phyloP scores from a whole-genome alignment of 2,329 filamentous ascomycete species.

The Diaporthe sp. region DNA sequence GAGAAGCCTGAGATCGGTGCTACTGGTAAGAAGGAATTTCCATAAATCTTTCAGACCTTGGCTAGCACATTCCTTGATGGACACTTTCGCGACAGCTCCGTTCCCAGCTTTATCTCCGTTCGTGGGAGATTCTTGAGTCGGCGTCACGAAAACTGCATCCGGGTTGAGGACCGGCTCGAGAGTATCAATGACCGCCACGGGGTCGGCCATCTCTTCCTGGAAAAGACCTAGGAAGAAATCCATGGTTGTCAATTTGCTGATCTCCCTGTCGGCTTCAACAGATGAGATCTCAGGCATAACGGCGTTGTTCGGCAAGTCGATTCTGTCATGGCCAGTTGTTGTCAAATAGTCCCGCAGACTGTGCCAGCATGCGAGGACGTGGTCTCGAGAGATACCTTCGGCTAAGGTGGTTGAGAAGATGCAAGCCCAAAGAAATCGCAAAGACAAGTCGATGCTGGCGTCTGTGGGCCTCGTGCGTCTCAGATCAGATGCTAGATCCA shows the following conservation, averaged over 20 bases:
- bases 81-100: constrained; percentile 44
- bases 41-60: constrained; percentile 81
- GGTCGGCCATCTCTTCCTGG: constrained; percentile 83
- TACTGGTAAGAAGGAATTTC: constrained; percentile 86
- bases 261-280: constrained; percentile 88
- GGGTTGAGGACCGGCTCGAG: constrained; percentile 93
- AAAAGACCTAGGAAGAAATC: constrained; percentile 96
- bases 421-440: constrained; percentile 71
- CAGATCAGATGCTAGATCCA: constrained; percentile 63
- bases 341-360: constrained; percentile 67
- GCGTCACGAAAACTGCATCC: constrained; percentile 63
- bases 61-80: constrained; percentile 66
- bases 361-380: constrained; percentile 71
- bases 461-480: constrained; percentile 54
- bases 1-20: constrained; percentile 85
- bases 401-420: constrained; percentile 67
- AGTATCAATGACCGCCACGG: constrained; percentile 88
- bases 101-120: constrained; percentile 40
- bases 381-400: constrained; percentile 68
- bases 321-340: constrained; percentile 57
- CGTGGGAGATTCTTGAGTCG: constrained; percentile 43
- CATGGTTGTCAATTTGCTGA: constrained; percentile 93
- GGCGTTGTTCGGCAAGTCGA: constrained; percentile 84
- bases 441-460: constrained; percentile 56
- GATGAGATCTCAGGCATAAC: constrained; percentile 90